Conservation (phyloP, 1,139 yeast species). For the Casaregolazyma suthepensis region DNA sequence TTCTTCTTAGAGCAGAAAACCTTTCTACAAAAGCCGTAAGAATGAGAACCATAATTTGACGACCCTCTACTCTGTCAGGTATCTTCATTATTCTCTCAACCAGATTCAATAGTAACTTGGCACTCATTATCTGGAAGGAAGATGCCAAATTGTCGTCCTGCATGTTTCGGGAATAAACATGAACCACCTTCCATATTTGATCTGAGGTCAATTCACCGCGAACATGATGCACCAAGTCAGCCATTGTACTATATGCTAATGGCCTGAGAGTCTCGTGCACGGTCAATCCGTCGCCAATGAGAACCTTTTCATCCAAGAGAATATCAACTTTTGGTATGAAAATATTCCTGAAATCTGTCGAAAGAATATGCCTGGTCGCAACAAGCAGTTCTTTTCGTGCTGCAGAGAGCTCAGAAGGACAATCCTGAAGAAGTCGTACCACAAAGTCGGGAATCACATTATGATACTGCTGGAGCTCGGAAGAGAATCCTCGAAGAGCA, state of each 20-base stretch:
- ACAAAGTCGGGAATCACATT: constrained; percentile 78
- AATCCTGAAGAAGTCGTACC: constrained; percentile 80
- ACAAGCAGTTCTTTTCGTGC: constrained; percentile 91
- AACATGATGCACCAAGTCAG: constrained; percentile 91
- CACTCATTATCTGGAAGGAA: constrained; percentile 96
- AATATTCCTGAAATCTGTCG: constrained; percentile 76
- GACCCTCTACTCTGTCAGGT: constrained; percentile 77
- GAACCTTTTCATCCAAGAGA: constrained; percentile 76
- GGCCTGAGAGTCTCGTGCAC: constrained; percentile 82
- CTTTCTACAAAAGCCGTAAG: constrained; percentile 85
- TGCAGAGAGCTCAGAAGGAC: constrained; percentile 92
- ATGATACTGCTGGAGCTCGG: constrained; percentile 57
- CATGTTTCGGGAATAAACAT: constrained; percentile 72
- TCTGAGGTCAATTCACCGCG: constrained; percentile 76
- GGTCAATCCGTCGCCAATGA: constrained; percentile 90
- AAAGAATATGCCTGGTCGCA: constrained; percentile 88
- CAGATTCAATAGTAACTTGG: constrained; percentile 76
- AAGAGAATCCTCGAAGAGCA: constrained; percentile 79
- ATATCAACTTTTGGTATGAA: constrained; percentile 84
- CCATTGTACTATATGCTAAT: constrained; percentile 90
- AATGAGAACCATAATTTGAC: constrained; percentile 59
- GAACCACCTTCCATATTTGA: constrained; percentile 85
- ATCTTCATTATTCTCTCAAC: constrained; percentile 84
- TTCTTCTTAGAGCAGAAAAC: constrained; percentile 67
- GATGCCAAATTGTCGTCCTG: constrained; percentile 79